A percentile compares a stretch with the other conserved stretches of the same genome.
Conservation (phyloP, 1,284 basidiomycete species). For the Cutaneotrichosporon spelunceum region DNA sequence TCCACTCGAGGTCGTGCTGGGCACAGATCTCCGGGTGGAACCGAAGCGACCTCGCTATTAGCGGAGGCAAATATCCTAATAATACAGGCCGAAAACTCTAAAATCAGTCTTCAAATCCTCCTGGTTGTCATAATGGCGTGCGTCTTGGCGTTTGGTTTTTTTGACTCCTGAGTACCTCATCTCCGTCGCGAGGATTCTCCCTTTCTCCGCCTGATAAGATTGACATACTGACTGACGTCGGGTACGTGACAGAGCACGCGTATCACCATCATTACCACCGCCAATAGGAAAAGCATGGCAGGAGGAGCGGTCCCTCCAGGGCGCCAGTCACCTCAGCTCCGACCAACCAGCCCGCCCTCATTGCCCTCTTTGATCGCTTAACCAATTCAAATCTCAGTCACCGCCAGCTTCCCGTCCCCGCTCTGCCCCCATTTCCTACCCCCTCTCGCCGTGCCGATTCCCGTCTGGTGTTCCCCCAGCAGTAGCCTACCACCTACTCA, state of each 20-base stretch:
- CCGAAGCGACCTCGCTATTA: not conserved
- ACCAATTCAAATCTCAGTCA: too few species aligned
- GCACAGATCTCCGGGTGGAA: not conserved
- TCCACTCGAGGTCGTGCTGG: not conserved
- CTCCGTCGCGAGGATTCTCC: not conserved
- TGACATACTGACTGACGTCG: not conserved
- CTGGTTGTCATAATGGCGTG: not conserved
- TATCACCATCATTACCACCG: too few species aligned
- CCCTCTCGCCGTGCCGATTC: too few species aligned
- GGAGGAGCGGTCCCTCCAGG: too few species aligned
- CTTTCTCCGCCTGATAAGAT: not conserved
- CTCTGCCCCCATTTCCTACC: too few species aligned
- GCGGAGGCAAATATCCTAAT: not conserved
- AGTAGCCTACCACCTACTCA: too few species aligned
- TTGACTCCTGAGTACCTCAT: not conserved
- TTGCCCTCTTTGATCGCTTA: too few species aligned
- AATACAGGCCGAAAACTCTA: not conserved
- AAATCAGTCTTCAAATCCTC: not conserved
- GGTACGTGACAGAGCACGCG: not conserved
- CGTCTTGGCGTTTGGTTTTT: constrained; percentile 1
- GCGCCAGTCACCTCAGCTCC: too few species aligned
- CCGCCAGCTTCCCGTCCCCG: too few species aligned
- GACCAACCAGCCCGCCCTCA: too few species aligned
- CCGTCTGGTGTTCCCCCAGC: too few species aligned
- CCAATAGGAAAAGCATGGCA: too few species aligned